Evolutionary conservation across 768 basidiomycete genomes (phyloP).

Genomic region (Tricholoma matsutake): DNA sequence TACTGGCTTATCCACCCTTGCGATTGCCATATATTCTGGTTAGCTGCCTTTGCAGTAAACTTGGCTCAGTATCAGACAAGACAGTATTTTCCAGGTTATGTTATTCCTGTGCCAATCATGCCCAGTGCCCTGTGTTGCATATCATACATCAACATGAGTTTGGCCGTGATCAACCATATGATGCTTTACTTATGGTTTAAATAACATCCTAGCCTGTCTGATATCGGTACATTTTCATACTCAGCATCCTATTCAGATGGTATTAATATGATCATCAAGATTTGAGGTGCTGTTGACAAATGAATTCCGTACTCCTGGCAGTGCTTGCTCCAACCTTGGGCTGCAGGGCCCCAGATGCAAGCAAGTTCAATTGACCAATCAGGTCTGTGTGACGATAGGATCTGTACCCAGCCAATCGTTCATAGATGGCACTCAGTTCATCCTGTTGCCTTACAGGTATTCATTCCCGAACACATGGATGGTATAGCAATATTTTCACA

Average conservation of each 20-base stretch:
- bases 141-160: conserved; percentile 54
- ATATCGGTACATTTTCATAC: conserved; percentile 31
- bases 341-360: conserved; percentile 65
- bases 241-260: background rate
- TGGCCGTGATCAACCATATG: background rate
- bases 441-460: conserved; percentile 48
- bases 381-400: conserved; percentile 75
- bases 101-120: conserved; percentile 59
- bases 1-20: conserved; percentile 41
- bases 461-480: conserved; percentile 24
- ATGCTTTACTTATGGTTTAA: background rate
- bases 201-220: conserved; percentile 35
- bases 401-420: conserved; percentile 51
- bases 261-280: conserved; percentile 24
- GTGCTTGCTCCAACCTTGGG: conserved; percentile 55
- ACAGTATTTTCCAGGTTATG: too few relatives aligned
- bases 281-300: conserved; percentile 78
- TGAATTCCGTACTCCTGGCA: conserved; percentile 73
- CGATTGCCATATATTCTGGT: conserved; percentile 51
- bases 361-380: conserved; percentile 54
- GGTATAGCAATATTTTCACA: conserved; percentile 7
- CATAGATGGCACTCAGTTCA: conserved; percentile 58
- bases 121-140: conserved; percentile 71
- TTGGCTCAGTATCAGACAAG: too few relatives aligned
- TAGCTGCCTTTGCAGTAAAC: too few relatives aligned